Percentiles rank a stretch among this genome's conserved stretches.
Conservation (phyloP, 352 stramenopile genomes). For the Phytophthora hybrid region DNA sequence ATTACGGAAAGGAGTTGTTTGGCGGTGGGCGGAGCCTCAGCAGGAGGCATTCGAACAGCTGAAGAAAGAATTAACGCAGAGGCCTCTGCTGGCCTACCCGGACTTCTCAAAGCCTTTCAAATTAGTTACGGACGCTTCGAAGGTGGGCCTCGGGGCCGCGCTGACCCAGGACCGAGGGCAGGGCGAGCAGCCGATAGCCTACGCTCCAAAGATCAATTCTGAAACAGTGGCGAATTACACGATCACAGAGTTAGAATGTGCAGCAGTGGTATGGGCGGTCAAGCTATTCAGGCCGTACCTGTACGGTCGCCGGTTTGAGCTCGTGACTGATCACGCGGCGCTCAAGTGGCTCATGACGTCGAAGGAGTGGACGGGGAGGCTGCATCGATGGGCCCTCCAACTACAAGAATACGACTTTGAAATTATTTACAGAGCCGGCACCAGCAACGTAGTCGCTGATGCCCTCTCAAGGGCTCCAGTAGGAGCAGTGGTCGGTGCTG, state of each 20-base stretch:
- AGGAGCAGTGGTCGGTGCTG: not conserved
- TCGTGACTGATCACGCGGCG: not conserved
- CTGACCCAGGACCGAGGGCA: conserved; percentile 26
- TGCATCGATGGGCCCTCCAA: no score
- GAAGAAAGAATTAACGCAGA: conserved; percentile 3
- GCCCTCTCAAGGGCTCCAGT: not conserved
- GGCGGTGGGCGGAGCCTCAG: conserved; percentile 33
- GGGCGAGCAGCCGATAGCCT: no score
- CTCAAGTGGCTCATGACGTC: not conserved
- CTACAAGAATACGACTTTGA: no score
- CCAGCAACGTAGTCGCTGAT: not conserved
- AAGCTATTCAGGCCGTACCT: not conserved
- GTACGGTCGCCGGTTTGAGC: not conserved
- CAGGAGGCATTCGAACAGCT: conserved; percentile 27
- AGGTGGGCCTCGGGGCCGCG: conserved; percentile 21
- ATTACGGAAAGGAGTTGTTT: conserved; percentile 24
- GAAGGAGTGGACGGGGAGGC: not conserved
- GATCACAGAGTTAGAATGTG: no score
- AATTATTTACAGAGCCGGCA: no score
- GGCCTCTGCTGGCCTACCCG: conserved; percentile 20
- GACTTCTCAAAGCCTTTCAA: conserved; percentile 41
- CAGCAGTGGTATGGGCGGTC: not conserved
- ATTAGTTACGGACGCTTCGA: conserved; percentile 34
- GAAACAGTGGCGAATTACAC: no score
- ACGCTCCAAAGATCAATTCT: no score